These are phyloP conservation scores for Crataegus laevigata DNA, from an alignment of 306 rosid genomes.

Conservation along the genomic window DNA sequence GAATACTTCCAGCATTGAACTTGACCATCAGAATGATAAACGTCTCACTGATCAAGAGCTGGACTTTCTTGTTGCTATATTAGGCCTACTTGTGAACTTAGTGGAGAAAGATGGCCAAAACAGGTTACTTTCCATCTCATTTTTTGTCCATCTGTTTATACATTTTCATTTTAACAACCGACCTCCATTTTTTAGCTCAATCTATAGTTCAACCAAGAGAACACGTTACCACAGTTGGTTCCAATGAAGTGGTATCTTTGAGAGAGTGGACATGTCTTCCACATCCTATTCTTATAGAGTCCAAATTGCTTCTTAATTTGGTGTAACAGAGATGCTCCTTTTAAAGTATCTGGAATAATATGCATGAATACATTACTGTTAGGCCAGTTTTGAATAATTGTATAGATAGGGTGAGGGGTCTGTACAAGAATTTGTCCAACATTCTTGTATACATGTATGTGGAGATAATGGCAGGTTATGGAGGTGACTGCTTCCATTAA, in stretches of 20 bases:
- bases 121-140: conserved; percentile 43
- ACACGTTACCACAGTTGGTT: background rate
- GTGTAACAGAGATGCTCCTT: background rate
- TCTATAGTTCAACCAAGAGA: background rate
- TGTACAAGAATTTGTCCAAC: background rate
- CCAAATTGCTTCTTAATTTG: background rate
- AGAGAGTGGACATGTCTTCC: background rate
- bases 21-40: conserved; percentile 38
- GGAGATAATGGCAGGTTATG: background rate
- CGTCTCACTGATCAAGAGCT: conserved; percentile 76
- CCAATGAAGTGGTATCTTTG: background rate
- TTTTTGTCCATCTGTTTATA: background rate
- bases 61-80: conserved; percentile 94
- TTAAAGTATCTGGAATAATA: background rate
- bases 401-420: background rate
- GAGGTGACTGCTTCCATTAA: too few species aligned
- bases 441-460: background rate
- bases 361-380: background rate
- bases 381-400: background rate
- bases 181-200: background rate
- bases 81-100: conserved; percentile 94
- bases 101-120: conserved; percentile 85
- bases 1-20: conserved; percentile 25
- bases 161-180: background rate
- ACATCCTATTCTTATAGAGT: background rate